These are phyloP conservation scores for Parietaria judaica DNA, from an alignment of 306 rosid species.

Conservation along the genomic window DNA sequence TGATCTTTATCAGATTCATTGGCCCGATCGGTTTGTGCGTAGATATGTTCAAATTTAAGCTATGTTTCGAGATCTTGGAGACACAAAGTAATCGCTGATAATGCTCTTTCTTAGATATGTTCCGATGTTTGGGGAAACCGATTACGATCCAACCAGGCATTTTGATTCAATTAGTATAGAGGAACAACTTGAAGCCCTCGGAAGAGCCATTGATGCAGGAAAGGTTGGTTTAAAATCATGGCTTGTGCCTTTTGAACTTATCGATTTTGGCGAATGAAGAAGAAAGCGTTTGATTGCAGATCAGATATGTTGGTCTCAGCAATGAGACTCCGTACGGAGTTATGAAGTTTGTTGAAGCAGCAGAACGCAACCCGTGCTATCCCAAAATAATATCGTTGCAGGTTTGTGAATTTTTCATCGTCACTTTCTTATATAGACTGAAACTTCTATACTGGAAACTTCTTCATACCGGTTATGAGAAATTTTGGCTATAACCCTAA, in stretches of 20 bases:
- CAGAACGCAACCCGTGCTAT: constrained; percentile 34
- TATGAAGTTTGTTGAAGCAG: constrained; percentile 79
- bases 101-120: constrained; percentile 45
- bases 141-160: constrained; percentile 61
- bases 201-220: constrained; percentile 55
- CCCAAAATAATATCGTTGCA: constrained; percentile 73
- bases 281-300: constrained; percentile 34
- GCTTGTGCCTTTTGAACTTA: constrained; percentile 6
- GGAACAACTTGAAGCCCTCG: constrained; percentile 72
- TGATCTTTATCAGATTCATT: constrained; percentile 88
- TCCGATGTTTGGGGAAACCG: constrained; percentile 92
- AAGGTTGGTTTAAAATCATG: constrained; percentile 40
- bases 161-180: constrained; percentile 53
- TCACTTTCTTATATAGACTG: constrained; percentile 17
- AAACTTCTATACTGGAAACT: background rate
- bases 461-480: too few species aligned
- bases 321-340: constrained; percentile 89
- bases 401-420: constrained; percentile 34
- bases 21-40: constrained; percentile 98
- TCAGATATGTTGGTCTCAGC: constrained; percentile 79
- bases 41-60: constrained; percentile 7
- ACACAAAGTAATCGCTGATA: constrained; percentile 1
- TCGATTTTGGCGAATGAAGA: constrained; percentile 7
- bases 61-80: too few species aligned
- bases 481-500: too few species aligned